A percentile compares a stretch with the other conserved stretches of the same genome.
phyloP scores from a whole-genome alignment of 106 monocot species.

The Posidonia australis region DNA sequence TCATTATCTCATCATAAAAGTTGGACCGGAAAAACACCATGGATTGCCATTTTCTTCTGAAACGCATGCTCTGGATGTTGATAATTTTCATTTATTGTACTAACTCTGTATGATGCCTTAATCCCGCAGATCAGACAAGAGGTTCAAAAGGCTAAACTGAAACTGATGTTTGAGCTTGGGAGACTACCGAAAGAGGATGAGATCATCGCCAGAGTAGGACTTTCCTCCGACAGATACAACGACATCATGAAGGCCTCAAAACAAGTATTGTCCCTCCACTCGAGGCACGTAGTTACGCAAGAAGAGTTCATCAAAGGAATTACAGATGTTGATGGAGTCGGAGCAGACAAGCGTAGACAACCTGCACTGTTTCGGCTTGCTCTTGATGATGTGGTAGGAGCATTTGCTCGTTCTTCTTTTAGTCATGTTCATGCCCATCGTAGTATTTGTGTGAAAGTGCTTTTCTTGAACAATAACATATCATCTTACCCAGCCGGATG shows the following conservation, averaged over 20 bases:
- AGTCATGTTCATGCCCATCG: background rate
- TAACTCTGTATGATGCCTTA: background rate
- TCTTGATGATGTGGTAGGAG: constrained; percentile 84
- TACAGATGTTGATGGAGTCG: constrained; percentile 41
- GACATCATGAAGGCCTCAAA: constrained; percentile 68
- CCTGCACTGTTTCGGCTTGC: constrained; percentile 75
- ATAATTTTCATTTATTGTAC: too few species aligned
- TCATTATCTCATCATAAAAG: too few species aligned
- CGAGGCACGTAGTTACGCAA: constrained; percentile 54
- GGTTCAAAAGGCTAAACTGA: constrained; percentile 58
- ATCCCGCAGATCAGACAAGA: constrained; percentile 56
- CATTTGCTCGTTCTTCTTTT: background rate
- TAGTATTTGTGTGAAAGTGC: too few species aligned
- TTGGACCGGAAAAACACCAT: too few species aligned
- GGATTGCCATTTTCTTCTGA: background rate
- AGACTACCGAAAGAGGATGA: constrained; percentile 67
- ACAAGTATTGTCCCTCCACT: constrained; percentile 62
- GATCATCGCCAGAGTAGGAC: constrained; percentile 40
- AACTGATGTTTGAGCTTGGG: constrained; percentile 50
- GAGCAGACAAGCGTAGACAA: constrained; percentile 46
- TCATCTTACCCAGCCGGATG: too few species aligned
- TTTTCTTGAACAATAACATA: too few species aligned
- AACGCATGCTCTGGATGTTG: background rate
- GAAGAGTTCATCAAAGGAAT: constrained; percentile 88
- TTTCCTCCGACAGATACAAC: constrained; percentile 58